Evolutionary conservation across 257 asterid species (phyloP), one percentile per base, ranked within the genome.

Genomic region (Paulownia fortunei): DNA sequence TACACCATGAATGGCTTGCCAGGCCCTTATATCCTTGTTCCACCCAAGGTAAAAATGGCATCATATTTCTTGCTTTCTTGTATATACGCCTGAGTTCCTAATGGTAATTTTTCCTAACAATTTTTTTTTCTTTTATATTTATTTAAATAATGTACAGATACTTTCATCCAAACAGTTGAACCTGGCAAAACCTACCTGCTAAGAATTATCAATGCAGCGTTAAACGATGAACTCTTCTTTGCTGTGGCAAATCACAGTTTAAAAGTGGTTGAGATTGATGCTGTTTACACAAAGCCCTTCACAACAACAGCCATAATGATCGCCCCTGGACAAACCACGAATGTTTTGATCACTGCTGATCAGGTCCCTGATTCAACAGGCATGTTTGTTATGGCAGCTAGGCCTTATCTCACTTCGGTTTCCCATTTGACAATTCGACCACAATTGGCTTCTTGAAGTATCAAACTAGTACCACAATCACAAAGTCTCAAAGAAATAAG

Each of bases 1-100:
- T 94, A 92, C 76, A 94, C 97, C 80, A 89, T 94, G 47, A 92
- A 94, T 82, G 98, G 97, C 67, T 86, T 90, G 16, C 98, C 98
- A 3, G 97, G 11, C 97, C 97, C 0, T 69, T 84, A 7, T 92
- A 92, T 74, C 86, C 87, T 36, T 90, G 97, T 55, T 89, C 98
- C 66, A 51, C 63, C 66, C 81, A 88, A 83, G 98, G 98, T 92
- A 62, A 32, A 63, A 37, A 60, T 19, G 3, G 0, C n/a, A 55
- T 23, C 62, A 19, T 23, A 19, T 7, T 15, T 65, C 19, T 41
- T 39, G 11, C 32, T 18, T 8, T n/a, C n/a, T n/a, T n/a, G n/a
- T n/a, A n/a, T n/a, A n/a, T n/a, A n/a, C n/a, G n/a, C n/a, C n/a
- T n/a, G n/a, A n/a, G n/a, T 21, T 13, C n/a, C n/a, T n/a, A n/a